Base-by-base conservation (phyloP, 208 protist genomes). In the Leishmania arabica region DNA sequence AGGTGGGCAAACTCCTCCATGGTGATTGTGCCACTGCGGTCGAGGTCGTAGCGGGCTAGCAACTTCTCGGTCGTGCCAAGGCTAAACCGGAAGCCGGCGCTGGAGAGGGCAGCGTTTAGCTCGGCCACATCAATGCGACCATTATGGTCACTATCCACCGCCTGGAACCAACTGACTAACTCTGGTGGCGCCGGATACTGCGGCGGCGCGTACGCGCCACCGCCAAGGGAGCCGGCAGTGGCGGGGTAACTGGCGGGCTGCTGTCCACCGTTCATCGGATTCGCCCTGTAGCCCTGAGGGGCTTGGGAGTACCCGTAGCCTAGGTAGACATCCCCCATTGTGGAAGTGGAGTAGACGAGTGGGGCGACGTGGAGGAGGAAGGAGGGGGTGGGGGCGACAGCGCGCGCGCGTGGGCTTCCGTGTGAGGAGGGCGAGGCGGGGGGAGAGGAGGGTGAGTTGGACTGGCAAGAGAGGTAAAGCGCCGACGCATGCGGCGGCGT, bases 1-100 rank as follows among this genome's bases (percentile, higher is more conserved):
- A 96, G 77, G 51, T 92, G 73, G 58, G 85, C 80, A 77, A 97
- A 97, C 77, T 96, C 93, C 11, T 86, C 58, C n/a, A 93, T 90
- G 15, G 83, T 85, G 73, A 97, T 88, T 64, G 82, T 68, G 65
- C 91, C 93, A 53, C 82, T 87, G 60, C 78, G 62, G 80, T 97
- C 85, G 34, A 76, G 70, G 78, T 98, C 94, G 79, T 92, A 96
- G 85, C 95, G 91, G 65, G 37, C 77, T 42, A 98, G 71, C 71
- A 98, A 75, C 74, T 86, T 88, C 84, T 95, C 86, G 3, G 91
- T 93, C 74, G 89, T 95, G 37, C 82, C 88, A n/a, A 90, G 70
- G 77, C 84, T 90, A 79, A 97, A 98, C 60, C 74, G 69, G 58
- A 84, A 80, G 56, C 93, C 93, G 11, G 88, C 83, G 40, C 82